Evolutionary conservation across 2,329 filamentous ascomycete species (phyloP), one percentile per base, ranked within the genome.

Genomic region (Ceratocystis huliohia): DNA sequence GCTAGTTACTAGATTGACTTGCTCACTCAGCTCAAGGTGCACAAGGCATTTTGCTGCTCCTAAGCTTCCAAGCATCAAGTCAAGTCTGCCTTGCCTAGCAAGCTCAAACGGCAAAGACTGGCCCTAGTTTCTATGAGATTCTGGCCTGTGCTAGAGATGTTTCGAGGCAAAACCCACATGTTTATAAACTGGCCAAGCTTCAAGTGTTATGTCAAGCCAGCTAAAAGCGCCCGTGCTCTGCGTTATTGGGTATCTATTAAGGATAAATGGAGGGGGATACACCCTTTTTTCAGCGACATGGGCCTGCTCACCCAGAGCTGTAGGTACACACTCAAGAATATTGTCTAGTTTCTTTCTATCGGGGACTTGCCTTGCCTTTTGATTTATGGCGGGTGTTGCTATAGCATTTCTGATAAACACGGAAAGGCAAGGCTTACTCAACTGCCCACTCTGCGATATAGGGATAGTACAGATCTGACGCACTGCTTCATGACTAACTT

Each of bases 231-330:
- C 50, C 20, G 50, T 57, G 50, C 50, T 17, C 50, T 57, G 50
- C 8, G 28, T 28, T 28, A 30, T 57, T 57, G 20, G 50, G 50
- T 57, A 57, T 28, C 50, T 57, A 57, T 57, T 57, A 57, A 57
- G 50, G 8, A 8, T 8, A 37, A 37, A 37, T 50, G 17, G 46
- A 50, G 46, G 46, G 46, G 15, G 33, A 22, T n/a, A 22, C 22
- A 22, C 50, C 6, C 2, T 25, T 5, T 56, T 28, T 30, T 30
- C 50, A 37, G 33, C 33, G 8, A 37, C 3, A 37, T 37, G 33
- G 33, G 33, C 33, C 33, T 2, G 33, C 33, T 37, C 33, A 10
- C 33, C 33, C 33, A 37, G 33, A 37, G 33, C 33, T 37, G 33
- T 37, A 37, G 33, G 33, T 10, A 10, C 33, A 37, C 33, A 37